phyloP scores from a whole-genome alignment of 352 stramenopile species.

The Albugo candida region DNA sequence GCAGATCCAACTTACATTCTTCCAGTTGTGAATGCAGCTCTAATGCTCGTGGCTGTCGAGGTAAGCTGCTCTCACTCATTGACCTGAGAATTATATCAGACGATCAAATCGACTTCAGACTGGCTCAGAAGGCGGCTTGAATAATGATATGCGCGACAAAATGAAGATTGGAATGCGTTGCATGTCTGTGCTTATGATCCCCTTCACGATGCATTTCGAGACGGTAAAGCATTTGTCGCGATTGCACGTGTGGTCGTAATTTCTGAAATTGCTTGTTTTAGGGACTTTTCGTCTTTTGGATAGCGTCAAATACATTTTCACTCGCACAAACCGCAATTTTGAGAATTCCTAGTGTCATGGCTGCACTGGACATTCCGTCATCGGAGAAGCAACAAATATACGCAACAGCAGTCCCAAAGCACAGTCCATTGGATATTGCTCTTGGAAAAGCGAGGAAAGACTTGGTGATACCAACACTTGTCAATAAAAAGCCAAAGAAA shows the following conservation, averaged over 20 bases:
- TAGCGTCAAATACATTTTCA: conserved; percentile 69
- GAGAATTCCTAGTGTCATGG: conserved; percentile 33
- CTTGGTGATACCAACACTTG: conserved; percentile 42
- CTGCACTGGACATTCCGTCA: conserved; percentile 30
- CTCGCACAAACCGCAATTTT: conserved; percentile 35
- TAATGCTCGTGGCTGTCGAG: conserved; percentile 65
- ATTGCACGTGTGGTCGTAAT: not conserved
- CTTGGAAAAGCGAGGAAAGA: conserved; percentile 47
- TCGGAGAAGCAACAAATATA: conserved; percentile 16
- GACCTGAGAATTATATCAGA: not conserved
- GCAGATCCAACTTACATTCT: conserved; percentile 53
- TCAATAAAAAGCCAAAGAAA: conserved; percentile 26
- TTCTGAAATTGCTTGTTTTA: conserved; percentile 6
- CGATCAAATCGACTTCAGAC: no score
- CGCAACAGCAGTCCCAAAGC: not conserved
- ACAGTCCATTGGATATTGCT: conserved; percentile 15
- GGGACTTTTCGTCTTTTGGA: conserved; percentile 76
- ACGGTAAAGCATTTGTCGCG: conserved; percentile 17
- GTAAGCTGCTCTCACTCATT: conserved; percentile 1
- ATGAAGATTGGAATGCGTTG: conserved; percentile 63
- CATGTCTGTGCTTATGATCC: conserved; percentile 48
- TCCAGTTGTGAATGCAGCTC: conserved; percentile 55
- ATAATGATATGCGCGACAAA: conserved; percentile 38
- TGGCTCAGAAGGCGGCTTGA: conserved; percentile 24
- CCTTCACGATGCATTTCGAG: conserved; percentile 66